phyloP scores from a whole-genome alignment of 441 rosid species.

The Gossypium davidsonii region DNA sequence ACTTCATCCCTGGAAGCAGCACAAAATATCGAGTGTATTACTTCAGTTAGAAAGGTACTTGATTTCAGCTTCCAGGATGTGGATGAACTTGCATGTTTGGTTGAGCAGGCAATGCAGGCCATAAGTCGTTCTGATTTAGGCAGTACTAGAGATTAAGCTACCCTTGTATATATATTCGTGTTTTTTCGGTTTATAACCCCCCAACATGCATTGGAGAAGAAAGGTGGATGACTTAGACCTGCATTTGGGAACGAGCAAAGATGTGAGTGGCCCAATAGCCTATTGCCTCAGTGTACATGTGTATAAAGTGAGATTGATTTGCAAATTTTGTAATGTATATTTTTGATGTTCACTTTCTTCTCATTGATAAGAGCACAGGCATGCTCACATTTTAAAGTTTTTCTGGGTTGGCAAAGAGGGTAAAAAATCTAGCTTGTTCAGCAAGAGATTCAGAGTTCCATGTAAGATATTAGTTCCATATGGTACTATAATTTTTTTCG shows the following conservation, averaged over 20 bases:
- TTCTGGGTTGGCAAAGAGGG: conserved; percentile 18
- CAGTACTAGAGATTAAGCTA: conserved; percentile 28
- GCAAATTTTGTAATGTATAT: conserved; percentile 34
- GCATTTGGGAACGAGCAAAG: conserved; percentile 26
- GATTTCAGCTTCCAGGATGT: conserved; percentile 83
- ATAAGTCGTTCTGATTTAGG: conserved; percentile 31
- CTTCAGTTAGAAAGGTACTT: conserved; percentile 51
- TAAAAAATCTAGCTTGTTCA: conserved; percentile 14
- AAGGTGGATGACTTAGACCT: conserved; percentile 23
- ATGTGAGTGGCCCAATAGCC: conserved; percentile 13
- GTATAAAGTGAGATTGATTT: conserved; percentile 42
- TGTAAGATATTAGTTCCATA: conserved; percentile 19
- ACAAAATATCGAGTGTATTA: conserved; percentile 34
- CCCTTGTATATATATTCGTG: conserved; percentile 22
- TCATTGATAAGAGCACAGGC: conserved; percentile 23
- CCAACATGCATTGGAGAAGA: conserved; percentile 16
- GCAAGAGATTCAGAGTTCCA: conserved; percentile 18
- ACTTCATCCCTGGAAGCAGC: conserved; percentile 35
- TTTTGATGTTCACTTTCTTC: conserved; percentile 18
- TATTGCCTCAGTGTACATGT: conserved; percentile 36
- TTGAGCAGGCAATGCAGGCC: conserved; percentile 54
- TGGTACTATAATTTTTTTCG: conserved; percentile 12
- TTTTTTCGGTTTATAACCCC: conserved; percentile 16
- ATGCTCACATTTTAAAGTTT: conserved; percentile 17
- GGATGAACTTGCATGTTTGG: conserved; percentile 48